Percentiles rank a stretch among this genome's conserved stretches.
phyloP scores from a whole-genome alignment of 2,329 filamentous ascomycete species.

The Sporothrix dimorphospora region DNA sequence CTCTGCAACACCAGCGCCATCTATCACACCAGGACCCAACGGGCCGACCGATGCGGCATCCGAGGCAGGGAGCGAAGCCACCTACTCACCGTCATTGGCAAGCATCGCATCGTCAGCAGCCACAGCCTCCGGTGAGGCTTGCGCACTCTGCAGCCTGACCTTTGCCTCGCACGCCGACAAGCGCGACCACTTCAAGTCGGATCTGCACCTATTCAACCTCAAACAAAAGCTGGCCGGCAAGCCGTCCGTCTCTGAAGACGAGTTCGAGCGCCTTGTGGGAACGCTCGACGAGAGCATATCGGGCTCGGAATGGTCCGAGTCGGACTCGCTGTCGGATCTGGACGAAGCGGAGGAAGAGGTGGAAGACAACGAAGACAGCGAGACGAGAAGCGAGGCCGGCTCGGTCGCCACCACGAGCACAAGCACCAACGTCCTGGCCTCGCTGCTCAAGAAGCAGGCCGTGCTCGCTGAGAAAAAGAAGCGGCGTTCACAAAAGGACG shows the following conservation, averaged over 20 bases:
- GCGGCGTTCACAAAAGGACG: conserved; percentile 40
- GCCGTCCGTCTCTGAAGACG: conserved; percentile 71
- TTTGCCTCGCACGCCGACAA: conserved; percentile 80
- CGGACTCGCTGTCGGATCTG: conserved; percentile 65
- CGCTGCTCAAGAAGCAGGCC: conserved; percentile 81
- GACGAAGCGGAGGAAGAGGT: conserved; percentile 40
- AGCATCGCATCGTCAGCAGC: conserved; percentile 45
- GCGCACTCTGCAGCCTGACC: conserved; percentile 74
- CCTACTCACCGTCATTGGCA: background rate
- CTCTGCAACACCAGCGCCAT: conserved; percentile 23
- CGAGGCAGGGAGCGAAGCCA: background rate
- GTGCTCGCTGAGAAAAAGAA: conserved; percentile 61
- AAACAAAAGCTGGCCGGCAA: conserved; percentile 84
- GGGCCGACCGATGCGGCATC: conserved; percentile 31
- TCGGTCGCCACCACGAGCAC: background rate
- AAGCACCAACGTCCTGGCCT: conserved; percentile 53
- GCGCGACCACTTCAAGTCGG: conserved; percentile 82
- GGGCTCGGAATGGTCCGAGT: conserved; percentile 76
- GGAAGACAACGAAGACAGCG: conserved; percentile 35
- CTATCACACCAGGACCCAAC: background rate
- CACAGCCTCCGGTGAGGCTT: conserved; percentile 65
- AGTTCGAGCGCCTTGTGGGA: conserved; percentile 85
- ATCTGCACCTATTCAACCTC: conserved; percentile 91
- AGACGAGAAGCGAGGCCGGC: conserved; percentile 50
- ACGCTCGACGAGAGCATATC: conserved; percentile 90